Conservation (phyloP, 202 grass and related monocot genomes). For the Zoysia matrella region DNA sequence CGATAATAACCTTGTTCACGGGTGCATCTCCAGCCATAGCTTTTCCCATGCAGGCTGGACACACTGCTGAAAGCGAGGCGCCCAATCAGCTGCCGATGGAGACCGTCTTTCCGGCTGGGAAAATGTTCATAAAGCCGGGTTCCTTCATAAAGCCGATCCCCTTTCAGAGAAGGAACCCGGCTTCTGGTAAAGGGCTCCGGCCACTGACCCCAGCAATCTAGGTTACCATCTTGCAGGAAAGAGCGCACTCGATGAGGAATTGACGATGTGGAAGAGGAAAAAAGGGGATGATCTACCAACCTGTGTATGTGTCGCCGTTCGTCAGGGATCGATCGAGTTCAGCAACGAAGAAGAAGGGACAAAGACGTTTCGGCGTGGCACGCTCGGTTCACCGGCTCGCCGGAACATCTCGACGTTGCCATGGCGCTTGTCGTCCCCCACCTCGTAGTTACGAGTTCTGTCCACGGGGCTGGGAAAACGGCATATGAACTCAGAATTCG, state of each 20-base stretch:
- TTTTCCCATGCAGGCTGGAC: slow-evolving; percentile 11
- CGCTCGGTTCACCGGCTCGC: neutral
- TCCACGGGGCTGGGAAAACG: neutral
- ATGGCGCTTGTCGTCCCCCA: neutral
- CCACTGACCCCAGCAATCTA: slow-evolving; percentile 33
- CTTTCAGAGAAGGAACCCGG: slow-evolving; percentile 29
- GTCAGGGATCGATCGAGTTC: slow-evolving; percentile 15
- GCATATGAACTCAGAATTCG: neutral
- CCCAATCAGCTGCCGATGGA: slow-evolving; percentile 28
- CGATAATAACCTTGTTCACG: slow-evolving; percentile 25
- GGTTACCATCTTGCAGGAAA: slow-evolving; percentile 1
- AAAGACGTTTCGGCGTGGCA: neutral
- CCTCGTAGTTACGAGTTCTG: neutral
- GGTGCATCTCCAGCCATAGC: slow-evolving; percentile 5
- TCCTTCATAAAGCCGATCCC: slow-evolving; percentile 25
- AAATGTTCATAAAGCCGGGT: slow-evolving; percentile 9
- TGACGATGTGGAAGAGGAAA: neutral
- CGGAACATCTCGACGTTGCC: neutral
- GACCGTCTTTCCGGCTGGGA: slow-evolving; percentile 15
- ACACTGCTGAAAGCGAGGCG: neutral
- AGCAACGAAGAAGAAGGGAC: neutral
- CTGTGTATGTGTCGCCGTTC: neutral
- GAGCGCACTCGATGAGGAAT: neutral
- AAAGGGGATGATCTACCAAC: slow-evolving; percentile 25
- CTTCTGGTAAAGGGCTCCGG: slow-evolving; percentile 21